These are phyloP conservation scores for Phlyctochytrium bullatum DNA, from an alignment of 192 early-diverging fungal genomes.

Conservation along the genomic window DNA sequence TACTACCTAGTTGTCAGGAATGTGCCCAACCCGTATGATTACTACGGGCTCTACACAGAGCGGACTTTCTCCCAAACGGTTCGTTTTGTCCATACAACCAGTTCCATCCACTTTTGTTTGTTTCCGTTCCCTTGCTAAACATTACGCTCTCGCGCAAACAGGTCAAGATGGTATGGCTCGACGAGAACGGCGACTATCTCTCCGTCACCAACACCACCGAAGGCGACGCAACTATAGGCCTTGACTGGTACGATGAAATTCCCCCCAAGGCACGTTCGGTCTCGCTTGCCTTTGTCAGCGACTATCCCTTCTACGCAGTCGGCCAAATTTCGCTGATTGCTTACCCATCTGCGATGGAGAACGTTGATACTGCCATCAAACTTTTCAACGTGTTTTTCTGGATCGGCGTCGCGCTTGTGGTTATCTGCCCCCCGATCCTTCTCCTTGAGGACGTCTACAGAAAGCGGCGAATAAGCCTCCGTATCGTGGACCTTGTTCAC, in stretches of 20 bases:
- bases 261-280: background rate
- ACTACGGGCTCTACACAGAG: too few relatives aligned
- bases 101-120: too few relatives aligned
- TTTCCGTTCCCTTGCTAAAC: too few relatives aligned
- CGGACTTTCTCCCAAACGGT: too few relatives aligned
- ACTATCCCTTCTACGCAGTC: background rate
- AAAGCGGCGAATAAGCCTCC: background rate
- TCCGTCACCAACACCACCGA: background rate
- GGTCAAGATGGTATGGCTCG: background rate
- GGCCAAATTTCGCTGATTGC: background rate
- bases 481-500: constrained; percentile 11
- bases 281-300: background rate
- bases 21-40: background rate
- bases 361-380: background rate
- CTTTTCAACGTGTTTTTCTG: background rate
- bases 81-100: too few relatives aligned
- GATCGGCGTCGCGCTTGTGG: background rate
- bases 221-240: too few relatives aligned
- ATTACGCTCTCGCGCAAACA: background rate
- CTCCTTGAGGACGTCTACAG: background rate
- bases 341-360: too few relatives aligned
- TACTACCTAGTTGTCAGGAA: background rate
- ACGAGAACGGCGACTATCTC: background rate
- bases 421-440: background rate
- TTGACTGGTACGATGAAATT: background rate